A percentile compares a stretch with the other conserved stretches of the same genome.
Conservation (phyloP, 345 rosid species). For the Rubroshorea leprosula region DNA sequence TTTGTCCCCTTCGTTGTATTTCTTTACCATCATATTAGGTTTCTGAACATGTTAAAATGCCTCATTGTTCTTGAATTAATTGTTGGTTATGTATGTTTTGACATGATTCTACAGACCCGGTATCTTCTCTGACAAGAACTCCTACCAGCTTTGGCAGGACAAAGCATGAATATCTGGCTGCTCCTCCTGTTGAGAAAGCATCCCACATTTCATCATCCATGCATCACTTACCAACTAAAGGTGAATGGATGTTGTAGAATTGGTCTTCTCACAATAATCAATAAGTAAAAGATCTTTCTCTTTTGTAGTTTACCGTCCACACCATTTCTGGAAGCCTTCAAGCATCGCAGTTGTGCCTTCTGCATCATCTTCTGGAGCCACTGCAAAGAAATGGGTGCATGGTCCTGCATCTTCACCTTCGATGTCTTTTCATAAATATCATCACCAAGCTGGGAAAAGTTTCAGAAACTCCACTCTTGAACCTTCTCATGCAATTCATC, state of each 20-base stretch:
- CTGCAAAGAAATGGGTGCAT: constrained; percentile 23
- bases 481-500: constrained; percentile 24
- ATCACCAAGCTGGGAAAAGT: constrained; percentile 23
- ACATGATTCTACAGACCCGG: constrained; percentile 25
- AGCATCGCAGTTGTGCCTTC: constrained; percentile 54
- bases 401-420: constrained; percentile 31
- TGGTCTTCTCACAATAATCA: neutral
- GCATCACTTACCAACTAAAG: constrained; percentile 25
- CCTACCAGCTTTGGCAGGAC: constrained; percentile 24
- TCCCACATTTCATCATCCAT: constrained; percentile 20
- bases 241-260: no score
- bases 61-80: constrained; percentile 2
- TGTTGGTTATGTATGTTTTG: constrained; percentile 13
- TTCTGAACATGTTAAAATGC: neutral
- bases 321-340: constrained; percentile 28
- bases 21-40: constrained; percentile 4
- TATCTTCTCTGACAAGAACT: constrained; percentile 17
- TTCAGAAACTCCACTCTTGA: constrained; percentile 20
- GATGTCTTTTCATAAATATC: constrained; percentile 25
- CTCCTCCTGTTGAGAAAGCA: constrained; percentile 17
- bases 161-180: constrained; percentile 23
- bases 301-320: constrained; percentile 29
- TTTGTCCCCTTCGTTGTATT: no score
- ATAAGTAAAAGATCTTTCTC: constrained; percentile 12
- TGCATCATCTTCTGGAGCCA: constrained; percentile 17